These are phyloP conservation scores for Eimeria maxima DNA, from an alignment of 169 alveolate genomes.

Conservation along the genomic window DNA sequence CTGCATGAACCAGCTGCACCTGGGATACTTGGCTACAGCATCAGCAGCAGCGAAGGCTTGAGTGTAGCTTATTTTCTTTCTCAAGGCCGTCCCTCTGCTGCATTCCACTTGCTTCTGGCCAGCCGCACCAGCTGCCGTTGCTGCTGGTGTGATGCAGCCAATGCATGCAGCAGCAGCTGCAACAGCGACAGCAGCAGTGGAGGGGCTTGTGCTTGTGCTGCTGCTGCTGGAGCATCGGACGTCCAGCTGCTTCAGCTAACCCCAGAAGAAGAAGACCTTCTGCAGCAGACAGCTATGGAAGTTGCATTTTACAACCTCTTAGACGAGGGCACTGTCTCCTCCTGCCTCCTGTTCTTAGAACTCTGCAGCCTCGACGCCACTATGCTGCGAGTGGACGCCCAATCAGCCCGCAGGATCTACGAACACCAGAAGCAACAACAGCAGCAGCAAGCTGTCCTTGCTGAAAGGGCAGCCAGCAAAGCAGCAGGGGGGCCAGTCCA, in stretches of 20 bases:
- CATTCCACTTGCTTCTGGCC: slow-evolving; percentile 17
- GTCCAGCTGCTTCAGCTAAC: slow-evolving; percentile 23
- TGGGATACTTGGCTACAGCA: not conserved
- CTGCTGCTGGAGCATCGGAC: not conserved
- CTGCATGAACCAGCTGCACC: not conserved
- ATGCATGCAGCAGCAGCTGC: slow-evolving; percentile 19
- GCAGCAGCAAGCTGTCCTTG: slow-evolving; percentile 2
- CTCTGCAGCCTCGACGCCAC: slow-evolving; percentile 87
- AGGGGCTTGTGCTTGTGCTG: not conserved
- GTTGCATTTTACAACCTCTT: slow-evolving; percentile 86
- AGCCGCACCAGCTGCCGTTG: slow-evolving; percentile 54
- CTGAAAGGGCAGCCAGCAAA: not conserved
- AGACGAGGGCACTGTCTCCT: slow-evolving; percentile 85
- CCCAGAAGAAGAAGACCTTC: slow-evolving; percentile 35
- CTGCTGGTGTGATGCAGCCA: not conserved
- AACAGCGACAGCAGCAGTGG: slow-evolving; percentile 58
- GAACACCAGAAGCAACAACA: slow-evolving; percentile 71
- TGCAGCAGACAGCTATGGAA: slow-evolving; percentile 83
- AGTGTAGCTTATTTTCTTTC: slow-evolving; percentile 85
- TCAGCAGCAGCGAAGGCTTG: slow-evolving; percentile 78
- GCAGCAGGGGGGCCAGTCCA: not conserved
- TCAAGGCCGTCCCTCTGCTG: slow-evolving; percentile 71
- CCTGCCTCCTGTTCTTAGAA: slow-evolving; percentile 85
- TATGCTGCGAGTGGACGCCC: slow-evolving; percentile 86
- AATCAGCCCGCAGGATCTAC: slow-evolving; percentile 84